Evolutionary conservation across 2,329 filamentous ascomycete species (phyloP).

Genomic region (Capronia americana): DNA sequence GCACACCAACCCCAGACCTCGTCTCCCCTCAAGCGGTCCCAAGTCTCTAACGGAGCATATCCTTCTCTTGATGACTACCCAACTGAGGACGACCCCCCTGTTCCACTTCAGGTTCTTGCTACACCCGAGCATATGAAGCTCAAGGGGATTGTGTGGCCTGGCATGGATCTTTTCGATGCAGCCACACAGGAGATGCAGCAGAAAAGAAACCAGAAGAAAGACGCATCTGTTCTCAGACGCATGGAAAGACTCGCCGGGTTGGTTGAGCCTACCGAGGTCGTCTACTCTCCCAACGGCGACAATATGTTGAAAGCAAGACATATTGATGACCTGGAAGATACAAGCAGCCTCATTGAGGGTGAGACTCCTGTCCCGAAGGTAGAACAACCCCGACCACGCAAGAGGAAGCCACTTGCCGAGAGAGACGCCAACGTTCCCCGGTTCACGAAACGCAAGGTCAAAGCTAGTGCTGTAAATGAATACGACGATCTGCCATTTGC

Average conservation of each 20-base stretch:
- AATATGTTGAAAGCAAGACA: conserved; percentile 51
- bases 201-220: conserved; percentile 60
- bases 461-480: conserved; percentile 28
- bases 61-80: conserved; percentile 21
- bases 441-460: conserved; percentile 42
- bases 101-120: conserved; percentile 19
- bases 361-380: conserved; percentile 49
- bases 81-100: conserved; percentile 15
- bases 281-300: conserved; percentile 54
- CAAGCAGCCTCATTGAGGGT: conserved; percentile 54
- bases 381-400: conserved; percentile 43
- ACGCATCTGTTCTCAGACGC: conserved; percentile 51
- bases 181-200: conserved; percentile 57
- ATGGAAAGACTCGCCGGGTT: conserved; percentile 55
- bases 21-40: conserved; percentile 21
- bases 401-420: conserved; percentile 45
- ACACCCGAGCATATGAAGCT: conserved; percentile 48
- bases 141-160: conserved; percentile 58
- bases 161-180: conserved; percentile 60
- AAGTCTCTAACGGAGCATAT: conserved; percentile 9
- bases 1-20: conserved; percentile 14
- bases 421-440: conserved; percentile 45
- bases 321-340: conserved; percentile 57
- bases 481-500: conserved; percentile 26
- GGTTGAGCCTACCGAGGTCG: conserved; percentile 55